phyloP scores from a whole-genome alignment of 1,284 basidiomycete species.

The Malassezia japonica region DNA sequence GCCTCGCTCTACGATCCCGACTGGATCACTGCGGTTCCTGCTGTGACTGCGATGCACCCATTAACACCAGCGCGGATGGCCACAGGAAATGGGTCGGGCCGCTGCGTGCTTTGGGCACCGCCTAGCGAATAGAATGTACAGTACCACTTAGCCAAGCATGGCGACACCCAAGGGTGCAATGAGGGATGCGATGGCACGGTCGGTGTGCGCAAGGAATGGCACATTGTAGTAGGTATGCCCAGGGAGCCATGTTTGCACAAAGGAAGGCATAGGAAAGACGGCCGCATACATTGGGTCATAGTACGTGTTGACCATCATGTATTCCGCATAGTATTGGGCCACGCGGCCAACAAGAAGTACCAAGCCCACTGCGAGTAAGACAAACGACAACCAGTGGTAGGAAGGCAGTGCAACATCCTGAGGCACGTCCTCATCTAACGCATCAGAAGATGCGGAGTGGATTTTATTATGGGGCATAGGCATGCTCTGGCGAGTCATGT shows the following conservation, averaged over 20 bases:
- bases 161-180: not conserved
- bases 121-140: not conserved
- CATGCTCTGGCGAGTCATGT: too few relatives aligned
- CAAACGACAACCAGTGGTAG: too few relatives aligned
- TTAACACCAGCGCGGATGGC: conserved; percentile 23
- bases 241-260: not conserved
- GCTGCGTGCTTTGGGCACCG: conserved; percentile 32
- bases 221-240: conserved; percentile 1
- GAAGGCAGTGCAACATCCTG: too few relatives aligned
- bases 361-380: too few relatives aligned
- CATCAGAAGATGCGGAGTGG: too few relatives aligned
- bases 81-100: conserved; percentile 36
- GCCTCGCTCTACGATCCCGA: conserved; percentile 35
- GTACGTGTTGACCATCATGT: conserved; percentile 9
- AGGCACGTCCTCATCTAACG: too few relatives aligned
- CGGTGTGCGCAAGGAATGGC: conserved; percentile 1
- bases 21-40: conserved; percentile 41
- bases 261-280: conserved; percentile 1
- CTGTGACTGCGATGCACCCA: conserved; percentile 41
- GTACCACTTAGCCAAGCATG: not conserved
- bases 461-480: too few relatives aligned
- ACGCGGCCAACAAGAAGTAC: not conserved
- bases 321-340: not conserved
- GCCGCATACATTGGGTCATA: conserved; percentile 8
- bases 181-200: not conserved